phyloP scores from a whole-genome alignment of 306 rosid genomes.

The Amphicarpaea edgeworthii region DNA sequence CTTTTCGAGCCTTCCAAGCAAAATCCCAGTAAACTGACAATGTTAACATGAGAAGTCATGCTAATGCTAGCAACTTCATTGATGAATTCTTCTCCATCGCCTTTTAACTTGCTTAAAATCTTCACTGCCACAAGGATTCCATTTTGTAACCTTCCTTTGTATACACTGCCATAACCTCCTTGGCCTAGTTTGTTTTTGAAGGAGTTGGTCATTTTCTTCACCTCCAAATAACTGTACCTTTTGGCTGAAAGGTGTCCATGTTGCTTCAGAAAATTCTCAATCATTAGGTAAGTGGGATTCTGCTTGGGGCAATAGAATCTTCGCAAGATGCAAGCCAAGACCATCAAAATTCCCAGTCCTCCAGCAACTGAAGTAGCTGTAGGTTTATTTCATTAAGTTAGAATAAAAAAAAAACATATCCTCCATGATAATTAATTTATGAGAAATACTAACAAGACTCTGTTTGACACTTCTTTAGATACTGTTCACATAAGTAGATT shows the following conservation, averaged over 20 bases:
- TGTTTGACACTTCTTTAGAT: too few relatives aligned
- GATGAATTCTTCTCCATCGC: constrained; percentile 47
- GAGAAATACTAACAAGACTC: too few relatives aligned
- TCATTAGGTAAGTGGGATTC: constrained; percentile 10
- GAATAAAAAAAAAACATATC: not conserved
- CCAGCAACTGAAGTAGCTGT: constrained; percentile 27
- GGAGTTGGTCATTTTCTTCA: constrained; percentile 51
- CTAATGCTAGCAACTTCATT: constrained; percentile 40
- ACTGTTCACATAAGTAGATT: too few relatives aligned
- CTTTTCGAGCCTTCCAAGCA: constrained; percentile 42
- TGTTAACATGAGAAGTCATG: constrained; percentile 49
- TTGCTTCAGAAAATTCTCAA: constrained; percentile 40
- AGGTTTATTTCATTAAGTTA: not conserved
- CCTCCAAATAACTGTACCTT: constrained; percentile 43
- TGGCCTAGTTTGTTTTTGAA: constrained; percentile 44
- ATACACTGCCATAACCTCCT: constrained; percentile 52
- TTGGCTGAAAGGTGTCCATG: constrained; percentile 39
- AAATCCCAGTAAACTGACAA: constrained; percentile 40
- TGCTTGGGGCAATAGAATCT: constrained; percentile 16
- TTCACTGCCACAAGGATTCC: constrained; percentile 45
- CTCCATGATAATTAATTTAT: not conserved
- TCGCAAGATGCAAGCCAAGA: constrained; percentile 15
- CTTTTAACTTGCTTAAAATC: constrained; percentile 39
- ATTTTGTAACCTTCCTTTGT: constrained; percentile 45
- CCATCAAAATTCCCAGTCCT: not conserved